Evolutionary conservation across 2,329 filamentous ascomycete species (phyloP), one percentile per base, ranked within the genome.

Genomic region (Neofusicoccum parvum): DNA sequence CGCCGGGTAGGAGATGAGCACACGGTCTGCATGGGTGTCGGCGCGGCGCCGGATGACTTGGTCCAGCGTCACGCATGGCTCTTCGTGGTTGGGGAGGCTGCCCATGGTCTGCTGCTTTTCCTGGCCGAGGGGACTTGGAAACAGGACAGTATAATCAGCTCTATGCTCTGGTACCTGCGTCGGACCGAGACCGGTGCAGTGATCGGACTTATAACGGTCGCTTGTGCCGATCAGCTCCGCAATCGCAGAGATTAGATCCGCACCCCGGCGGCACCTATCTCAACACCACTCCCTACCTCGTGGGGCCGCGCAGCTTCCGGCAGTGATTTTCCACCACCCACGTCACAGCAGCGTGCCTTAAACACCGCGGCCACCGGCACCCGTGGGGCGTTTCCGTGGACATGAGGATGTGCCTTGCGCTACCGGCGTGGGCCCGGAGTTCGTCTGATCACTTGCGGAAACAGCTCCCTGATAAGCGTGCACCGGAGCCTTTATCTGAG

Each of bases 1-100:
- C 37, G 48, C 34, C n/a, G 56, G 41, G 49, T 64, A 64, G 39
- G 60, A 64, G 7, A 64, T 17, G 41, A 64, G 48, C 27, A 41
- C 23, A 9, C 15, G 37, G 37, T 46, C 5, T 14, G 49, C 39
- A 51, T 64, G 60, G 39, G 60, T 64, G 7, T 64, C 50, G 23
- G 60, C 60, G 7, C 60, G 60, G 4, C 49, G 48, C 39, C 37
- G 49, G 39, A 64, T 64, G 27, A 64, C 60, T 27, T 64, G 49
- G 37, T 64, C 60, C 20, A 64, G 37, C 41, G 60, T 64, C 7
- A 54, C 39, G 23, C 49, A 53, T 34, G 60, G 60, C 27, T 48
- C 27, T 10, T 46, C 27, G 48, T 15, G 41, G 10, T 45, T 17
- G 3, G 37, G 27, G 32, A 46, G 48, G 36, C 56, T 46, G 41